Percentiles rank a stretch among this genome's conserved stretches.
phyloP scores from a whole-genome alignment of 257 asterid genomes.

The Solanum clarkiae region DNA sequence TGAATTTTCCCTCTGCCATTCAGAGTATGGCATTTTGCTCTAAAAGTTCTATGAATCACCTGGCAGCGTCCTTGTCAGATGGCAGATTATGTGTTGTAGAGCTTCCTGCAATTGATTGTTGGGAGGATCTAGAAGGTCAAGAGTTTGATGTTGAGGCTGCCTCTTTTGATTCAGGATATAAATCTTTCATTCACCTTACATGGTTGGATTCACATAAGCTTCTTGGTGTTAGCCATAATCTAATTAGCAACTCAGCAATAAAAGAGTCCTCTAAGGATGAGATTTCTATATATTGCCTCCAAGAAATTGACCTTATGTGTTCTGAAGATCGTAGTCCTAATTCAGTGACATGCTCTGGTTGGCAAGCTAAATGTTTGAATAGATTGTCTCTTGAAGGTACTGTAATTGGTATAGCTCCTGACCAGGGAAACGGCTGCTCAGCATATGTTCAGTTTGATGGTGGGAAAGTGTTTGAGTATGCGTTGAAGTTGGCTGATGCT shows the following conservation, averaged over 20 bases:
- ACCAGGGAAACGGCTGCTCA: constrained; percentile 29
- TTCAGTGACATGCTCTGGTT: constrained; percentile 70
- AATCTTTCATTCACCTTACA: constrained; percentile 42
- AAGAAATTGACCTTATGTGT: constrained; percentile 56
- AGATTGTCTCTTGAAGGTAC: constrained; percentile 43
- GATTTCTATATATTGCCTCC: constrained; percentile 39
- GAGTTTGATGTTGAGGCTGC: constrained; percentile 47
- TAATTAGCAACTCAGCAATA: constrained; percentile 3
- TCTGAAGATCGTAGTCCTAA: constrained; percentile 58
- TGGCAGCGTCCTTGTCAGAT: constrained; percentile 77
- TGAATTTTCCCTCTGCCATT: constrained; percentile 60
- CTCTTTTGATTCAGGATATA: constrained; percentile 21
- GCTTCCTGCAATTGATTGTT: constrained; percentile 64
- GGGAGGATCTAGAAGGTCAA: constrained; percentile 90
- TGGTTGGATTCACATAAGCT: constrained; percentile 75
- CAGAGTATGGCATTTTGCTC: constrained; percentile 36
- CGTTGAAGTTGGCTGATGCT: constrained; percentile 35
- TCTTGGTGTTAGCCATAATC: constrained; percentile 31
- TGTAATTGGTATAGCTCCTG: constrained; percentile 44
- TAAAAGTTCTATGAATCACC: constrained; percentile 30
- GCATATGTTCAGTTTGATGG: constrained; percentile 75
- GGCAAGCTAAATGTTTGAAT: constrained; percentile 47
- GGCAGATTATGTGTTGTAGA: constrained; percentile 73
- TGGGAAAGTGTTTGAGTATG: constrained; percentile 61
- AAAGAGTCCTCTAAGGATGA: constrained; percentile 18